Conservation (phyloP, 2,329 filamentous ascomycete species). For the Fusarium sacchari region DNA sequence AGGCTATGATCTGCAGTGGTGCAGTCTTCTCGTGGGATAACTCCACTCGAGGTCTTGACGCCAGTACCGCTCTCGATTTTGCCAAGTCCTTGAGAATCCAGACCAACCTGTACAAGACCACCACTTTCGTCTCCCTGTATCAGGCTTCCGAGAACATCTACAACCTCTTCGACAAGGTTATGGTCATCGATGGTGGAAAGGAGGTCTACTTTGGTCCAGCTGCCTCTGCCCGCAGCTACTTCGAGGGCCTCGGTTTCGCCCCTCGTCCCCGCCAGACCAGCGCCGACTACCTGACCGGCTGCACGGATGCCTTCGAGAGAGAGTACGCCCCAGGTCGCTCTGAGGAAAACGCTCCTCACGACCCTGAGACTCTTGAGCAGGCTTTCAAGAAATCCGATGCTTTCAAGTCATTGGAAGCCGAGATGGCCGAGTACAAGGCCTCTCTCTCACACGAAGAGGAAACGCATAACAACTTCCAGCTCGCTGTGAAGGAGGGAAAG, state of each 20-base stretch:
- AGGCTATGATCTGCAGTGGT: conserved; percentile 81
- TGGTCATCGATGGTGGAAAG: conserved; percentile 80
- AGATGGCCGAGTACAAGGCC: conserved; percentile 77
- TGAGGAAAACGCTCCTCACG: conserved; percentile 73
- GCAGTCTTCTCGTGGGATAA: conserved; percentile 82
- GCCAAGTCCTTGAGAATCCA: conserved; percentile 78
- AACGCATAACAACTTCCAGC: conserved; percentile 78
- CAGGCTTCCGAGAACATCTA: conserved; percentile 87
- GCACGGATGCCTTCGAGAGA: conserved; percentile 85
- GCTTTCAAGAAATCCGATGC: conserved; percentile 76
- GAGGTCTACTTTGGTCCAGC: conserved; percentile 81
- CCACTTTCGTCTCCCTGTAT: conserved; percentile 87
- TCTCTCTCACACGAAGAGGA: conserved; percentile 71
- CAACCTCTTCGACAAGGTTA: conserved; percentile 82
- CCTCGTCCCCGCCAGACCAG: conserved; percentile 81
- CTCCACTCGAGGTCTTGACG: conserved; percentile 74
- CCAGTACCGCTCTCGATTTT: conserved; percentile 74
- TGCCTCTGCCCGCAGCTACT: conserved; percentile 75
- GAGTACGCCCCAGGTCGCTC: conserved; percentile 76
- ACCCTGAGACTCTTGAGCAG: conserved; percentile 71
- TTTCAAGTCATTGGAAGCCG: conserved; percentile 64
- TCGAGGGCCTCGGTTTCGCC: conserved; percentile 79
- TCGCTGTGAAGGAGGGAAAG: conserved; percentile 81
- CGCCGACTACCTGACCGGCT: conserved; percentile 83
- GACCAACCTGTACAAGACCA: conserved; percentile 85